Percentiles rank a stretch among this genome's conserved stretches.
These are phyloP conservation scores for Exophiala bonariae DNA, from an alignment of 2,329 filamentous ascomycete species.

Conservation along the genomic window DNA sequence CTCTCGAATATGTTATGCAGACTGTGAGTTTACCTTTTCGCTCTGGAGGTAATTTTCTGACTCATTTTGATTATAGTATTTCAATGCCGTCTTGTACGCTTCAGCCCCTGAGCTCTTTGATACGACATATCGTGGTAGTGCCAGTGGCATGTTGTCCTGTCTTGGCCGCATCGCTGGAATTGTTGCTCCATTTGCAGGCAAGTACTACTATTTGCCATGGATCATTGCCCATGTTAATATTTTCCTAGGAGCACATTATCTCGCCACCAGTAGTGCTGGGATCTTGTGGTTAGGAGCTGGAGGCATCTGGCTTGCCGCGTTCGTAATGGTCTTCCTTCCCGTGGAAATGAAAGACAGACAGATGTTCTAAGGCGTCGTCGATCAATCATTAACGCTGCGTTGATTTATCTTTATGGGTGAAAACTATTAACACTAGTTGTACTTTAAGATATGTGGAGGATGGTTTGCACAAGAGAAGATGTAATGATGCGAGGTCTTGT, in stretches of 20 bases:
- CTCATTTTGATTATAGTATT: slow-evolving; percentile 38
- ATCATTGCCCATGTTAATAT: not conserved
- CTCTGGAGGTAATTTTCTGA: not conserved
- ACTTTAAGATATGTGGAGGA: too few species aligned
- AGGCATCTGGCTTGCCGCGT: slow-evolving; percentile 19
- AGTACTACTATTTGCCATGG: not conserved
- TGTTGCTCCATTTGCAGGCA: slow-evolving; percentile 21
- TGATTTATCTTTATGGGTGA: too few species aligned
- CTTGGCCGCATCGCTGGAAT: slow-evolving; percentile 18
- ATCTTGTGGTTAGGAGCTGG: slow-evolving; percentile 20
- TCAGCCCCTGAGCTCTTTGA: slow-evolving; percentile 53
- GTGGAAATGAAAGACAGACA: slow-evolving; percentile 21
- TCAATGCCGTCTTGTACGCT: slow-evolving; percentile 54
- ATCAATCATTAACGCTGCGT: too few species aligned
- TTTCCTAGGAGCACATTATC: slow-evolving; percentile 7
- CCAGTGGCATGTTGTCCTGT: slow-evolving; percentile 20
- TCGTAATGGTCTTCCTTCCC: slow-evolving; percentile 18
- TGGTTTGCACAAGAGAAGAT: too few species aligned
- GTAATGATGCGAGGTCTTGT: too few species aligned
- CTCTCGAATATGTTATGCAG: slow-evolving; percentile 56
- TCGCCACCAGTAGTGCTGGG: slow-evolving; percentile 9
- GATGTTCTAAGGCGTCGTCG: slow-evolving; percentile 24
- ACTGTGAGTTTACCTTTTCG: slow-evolving; percentile 3
- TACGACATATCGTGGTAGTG: slow-evolving; percentile 17
- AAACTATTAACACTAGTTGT: too few species aligned